Conservation (phyloP, 768 basidiomycete genomes). For the Krasilnikovozyma curviuscula region DNA sequence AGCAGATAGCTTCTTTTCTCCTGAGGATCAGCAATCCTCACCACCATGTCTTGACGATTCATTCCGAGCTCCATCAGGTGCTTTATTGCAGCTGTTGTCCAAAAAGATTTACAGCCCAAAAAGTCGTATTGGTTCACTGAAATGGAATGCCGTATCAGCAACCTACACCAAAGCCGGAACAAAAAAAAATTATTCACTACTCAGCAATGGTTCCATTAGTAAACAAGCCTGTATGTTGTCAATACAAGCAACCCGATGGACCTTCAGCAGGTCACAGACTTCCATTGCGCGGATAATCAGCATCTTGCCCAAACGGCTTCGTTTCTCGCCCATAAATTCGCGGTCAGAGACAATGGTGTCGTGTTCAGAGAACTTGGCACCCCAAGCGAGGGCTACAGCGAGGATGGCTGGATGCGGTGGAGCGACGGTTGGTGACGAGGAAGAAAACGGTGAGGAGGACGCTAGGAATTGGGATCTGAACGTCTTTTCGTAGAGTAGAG, state of each 20-base stretch:
- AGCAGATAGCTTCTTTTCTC: conserved; percentile 10
- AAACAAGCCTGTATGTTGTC: conserved; percentile 69
- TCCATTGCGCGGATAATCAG: conserved; percentile 65
- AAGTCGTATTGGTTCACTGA: no score
- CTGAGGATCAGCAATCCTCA: conserved; percentile 15
- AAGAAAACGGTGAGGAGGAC: neutral
- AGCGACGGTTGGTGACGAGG: neutral
- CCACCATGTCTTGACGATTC: conserved; percentile 15
- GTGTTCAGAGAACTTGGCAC: conserved; percentile 83
- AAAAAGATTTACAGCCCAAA: conserved; percentile 32
- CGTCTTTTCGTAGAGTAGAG: conserved; percentile 62
- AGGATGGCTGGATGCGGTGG: no score
- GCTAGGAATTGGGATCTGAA: conserved; percentile 53
- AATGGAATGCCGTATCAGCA: no score
- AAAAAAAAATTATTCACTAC: conserved; percentile 48
- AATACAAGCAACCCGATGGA: conserved; percentile 54
- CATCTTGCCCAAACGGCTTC: conserved; percentile 57
- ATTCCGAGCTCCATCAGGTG: conserved; percentile 58
- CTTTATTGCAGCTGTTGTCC: conserved; percentile 57
- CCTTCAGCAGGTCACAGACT: conserved; percentile 70
- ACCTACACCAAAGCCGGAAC: no score
- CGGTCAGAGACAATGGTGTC: conserved; percentile 39
- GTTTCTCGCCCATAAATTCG: neutral
- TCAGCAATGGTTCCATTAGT: conserved; percentile 42
- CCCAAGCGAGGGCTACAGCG: conserved; percentile 76